Base-by-base conservation (phyloP, 495 filamentous ascomycete species). In the Jackrogersella minutella region DNA sequence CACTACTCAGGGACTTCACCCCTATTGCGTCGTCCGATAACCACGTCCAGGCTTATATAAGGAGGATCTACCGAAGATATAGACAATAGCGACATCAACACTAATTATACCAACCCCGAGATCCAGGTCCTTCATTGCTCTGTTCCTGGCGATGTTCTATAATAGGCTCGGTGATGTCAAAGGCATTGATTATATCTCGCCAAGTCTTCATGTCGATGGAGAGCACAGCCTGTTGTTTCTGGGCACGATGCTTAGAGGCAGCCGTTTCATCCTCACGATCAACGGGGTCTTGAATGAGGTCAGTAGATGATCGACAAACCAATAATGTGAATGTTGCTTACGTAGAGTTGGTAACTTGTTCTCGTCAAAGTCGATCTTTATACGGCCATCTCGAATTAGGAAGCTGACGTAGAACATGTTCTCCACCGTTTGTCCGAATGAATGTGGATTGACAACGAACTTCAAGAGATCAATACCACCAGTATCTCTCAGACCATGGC, bases 401-500 rank as follows among this genome's bases (percentile, higher is more conserved):
- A 99, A 99, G 73, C 91, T 94, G 59, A 97, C 83, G 72, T 97
- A 97, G 77, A 99, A 99, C 68, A 99, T 77, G 74, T 99, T 99
- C 76, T 99, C 95, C 2, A 98, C 86, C 1, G 92, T 97, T 78
- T 99, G 96, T 0, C 93, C 93, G 70, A 98, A 99, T 0, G 91
- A 96, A 0, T 76, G 74, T 2, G 95, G 94, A 66, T 99, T 96
- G 59, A 97, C 81, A 30, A 91, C 91, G 65, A 97, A 97, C 37
- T 86, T 83, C 74, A 97, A 89, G 8, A 98, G 78, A 13, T 87
- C 85, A 1, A 96, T 80, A 4, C 88, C 90, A 0, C 87, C 88
- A 37, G 86, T 86, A 7, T 82, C 76, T 2, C 84, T 80, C 13
- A 94, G 76, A 5, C 85, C 77, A 57, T 89, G 69, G 44, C 81